These are phyloP conservation scores for Saccharomyces hybrid DNA, from an alignment of 1,139 yeast species.

Conservation along the genomic window DNA sequence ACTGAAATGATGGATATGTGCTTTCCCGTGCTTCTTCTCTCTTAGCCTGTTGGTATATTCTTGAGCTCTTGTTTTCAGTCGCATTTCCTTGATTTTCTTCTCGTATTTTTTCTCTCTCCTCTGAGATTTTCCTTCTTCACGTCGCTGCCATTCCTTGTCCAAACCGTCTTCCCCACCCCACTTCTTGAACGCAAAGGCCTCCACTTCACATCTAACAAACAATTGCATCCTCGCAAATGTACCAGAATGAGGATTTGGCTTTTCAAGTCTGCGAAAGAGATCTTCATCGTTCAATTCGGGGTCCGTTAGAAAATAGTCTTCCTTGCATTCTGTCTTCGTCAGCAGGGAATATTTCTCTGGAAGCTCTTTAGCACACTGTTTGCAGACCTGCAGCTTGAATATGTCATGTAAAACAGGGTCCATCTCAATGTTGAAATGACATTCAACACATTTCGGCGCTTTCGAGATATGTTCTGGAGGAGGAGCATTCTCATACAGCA, in stretches of 20 bases:
- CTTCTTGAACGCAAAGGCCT: constrained; percentile 82
- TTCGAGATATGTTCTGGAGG: constrained; percentile 63
- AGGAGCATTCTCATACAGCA: constrained; percentile 43
- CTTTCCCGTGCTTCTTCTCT: constrained; percentile 42
- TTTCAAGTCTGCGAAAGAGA: constrained; percentile 69
- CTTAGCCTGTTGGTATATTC: constrained; percentile 68
- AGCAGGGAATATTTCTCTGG: constrained; percentile 87
- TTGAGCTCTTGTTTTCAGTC: constrained; percentile 87
- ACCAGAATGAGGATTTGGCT: constrained; percentile 90
- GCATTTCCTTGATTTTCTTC: constrained; percentile 70
- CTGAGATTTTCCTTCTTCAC: constrained; percentile 65
- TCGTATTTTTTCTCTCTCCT: constrained; percentile 76
- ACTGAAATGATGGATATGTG: constrained; percentile 78
- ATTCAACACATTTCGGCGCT: constrained; percentile 79
- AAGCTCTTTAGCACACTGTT: constrained; percentile 56
- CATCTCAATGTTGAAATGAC: constrained; percentile 64
- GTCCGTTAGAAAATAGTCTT: constrained; percentile 86
- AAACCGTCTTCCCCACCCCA: constrained; percentile 91
- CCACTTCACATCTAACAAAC: constrained; percentile 81
- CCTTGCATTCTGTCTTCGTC: constrained; percentile 92
- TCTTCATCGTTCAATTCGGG: constrained; percentile 74
- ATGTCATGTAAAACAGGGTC: constrained; percentile 64
- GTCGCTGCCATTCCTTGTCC: constrained; percentile 84
- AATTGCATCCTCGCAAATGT: constrained; percentile 89
- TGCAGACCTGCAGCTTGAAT: constrained; percentile 71